Conservation (phyloP, 495 filamentous ascomycete species). For the Sphaerosporella brunnea region DNA sequence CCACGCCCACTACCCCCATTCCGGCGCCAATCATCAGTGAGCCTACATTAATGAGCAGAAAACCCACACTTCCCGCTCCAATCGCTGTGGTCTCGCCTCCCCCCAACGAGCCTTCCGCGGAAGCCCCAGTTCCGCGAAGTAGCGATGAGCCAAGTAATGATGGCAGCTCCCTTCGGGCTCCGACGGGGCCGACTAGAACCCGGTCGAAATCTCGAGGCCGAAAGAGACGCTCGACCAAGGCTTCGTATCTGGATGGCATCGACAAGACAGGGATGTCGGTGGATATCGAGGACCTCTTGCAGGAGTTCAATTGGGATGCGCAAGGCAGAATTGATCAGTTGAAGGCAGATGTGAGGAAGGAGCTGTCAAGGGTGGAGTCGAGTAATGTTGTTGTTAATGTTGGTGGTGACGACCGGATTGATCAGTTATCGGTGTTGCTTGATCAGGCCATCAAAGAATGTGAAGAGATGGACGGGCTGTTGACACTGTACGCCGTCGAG, state of each 20-base stretch:
- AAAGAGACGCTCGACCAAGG: slow-evolving; percentile 48
- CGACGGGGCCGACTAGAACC: slow-evolving; percentile 8
- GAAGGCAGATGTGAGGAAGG: slow-evolving; percentile 64
- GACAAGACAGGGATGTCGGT: slow-evolving; percentile 27
- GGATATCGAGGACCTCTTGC: slow-evolving; percentile 59
- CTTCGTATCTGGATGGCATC: slow-evolving; percentile 31
- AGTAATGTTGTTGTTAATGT: slow-evolving; percentile 80
- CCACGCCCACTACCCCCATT: not conserved
- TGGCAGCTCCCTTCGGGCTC: slow-evolving; percentile 8
- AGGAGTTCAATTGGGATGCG: slow-evolving; percentile 81
- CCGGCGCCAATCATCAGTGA: not conserved
- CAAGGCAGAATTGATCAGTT: slow-evolving; percentile 65
- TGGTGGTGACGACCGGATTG: slow-evolving; percentile 75
- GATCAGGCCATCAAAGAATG: slow-evolving; percentile 83
- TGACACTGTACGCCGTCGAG: slow-evolving; percentile 89
- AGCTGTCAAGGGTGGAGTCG: slow-evolving; percentile 75
- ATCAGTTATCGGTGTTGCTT: slow-evolving; percentile 62
- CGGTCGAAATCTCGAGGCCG: slow-evolving; percentile 31
- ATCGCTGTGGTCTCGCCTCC: not conserved
- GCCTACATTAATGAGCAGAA: slow-evolving; percentile 3
- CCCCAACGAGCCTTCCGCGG: no score
- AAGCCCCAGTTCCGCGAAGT: no score
- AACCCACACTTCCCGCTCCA: not conserved
- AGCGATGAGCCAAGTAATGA: slow-evolving; percentile 10
- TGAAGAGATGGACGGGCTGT: slow-evolving; percentile 79